Evolutionary conservation across 2,329 filamentous ascomycete genomes (phyloP).

Genomic region (Trichophyton simii): DNA sequence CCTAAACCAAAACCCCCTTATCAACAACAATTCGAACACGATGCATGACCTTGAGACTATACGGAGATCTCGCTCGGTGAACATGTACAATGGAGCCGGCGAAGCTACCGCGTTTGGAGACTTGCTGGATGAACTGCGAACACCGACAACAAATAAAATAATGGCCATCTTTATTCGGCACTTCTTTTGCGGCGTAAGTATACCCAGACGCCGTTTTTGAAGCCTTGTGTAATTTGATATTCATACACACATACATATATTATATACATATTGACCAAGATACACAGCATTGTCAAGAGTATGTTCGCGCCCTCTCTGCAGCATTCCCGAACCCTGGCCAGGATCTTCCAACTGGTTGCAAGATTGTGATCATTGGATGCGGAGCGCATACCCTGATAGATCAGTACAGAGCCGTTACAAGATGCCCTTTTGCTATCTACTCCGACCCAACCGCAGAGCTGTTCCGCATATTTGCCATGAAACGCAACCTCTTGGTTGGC

Average conservation of each 20-base stretch:
- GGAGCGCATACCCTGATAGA: conserved; percentile 56
- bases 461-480: conserved; percentile 58
- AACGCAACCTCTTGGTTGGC: conserved; percentile 50
- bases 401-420: conserved; percentile 50
- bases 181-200: conserved; percentile 66
- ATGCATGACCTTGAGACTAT: neutral
- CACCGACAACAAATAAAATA: conserved; percentile 39
- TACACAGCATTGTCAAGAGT: conserved; percentile 61
- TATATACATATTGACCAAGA: conserved; percentile 7
- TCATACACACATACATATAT: neutral
- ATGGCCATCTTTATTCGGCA: conserved; percentile 64
- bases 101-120: neutral
- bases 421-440: conserved; percentile 62
- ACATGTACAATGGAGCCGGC: neutral
- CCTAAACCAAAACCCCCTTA: neutral
- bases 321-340: conserved; percentile 39
- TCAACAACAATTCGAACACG: neutral
- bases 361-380: conserved; percentile 59
- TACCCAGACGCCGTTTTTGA: neutral
- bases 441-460: conserved; percentile 57
- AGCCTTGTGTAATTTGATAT: too few relatives aligned
- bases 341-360: conserved; percentile 43
- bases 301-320: conserved; percentile 50
- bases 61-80: neutral
- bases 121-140: neutral